A percentile compares a stretch with the other conserved stretches of the same genome.
These are phyloP conservation scores for Stephanodiscus minutulus DNA, from an alignment of 108 stramenopile genomes.

Conservation along the genomic window DNA sequence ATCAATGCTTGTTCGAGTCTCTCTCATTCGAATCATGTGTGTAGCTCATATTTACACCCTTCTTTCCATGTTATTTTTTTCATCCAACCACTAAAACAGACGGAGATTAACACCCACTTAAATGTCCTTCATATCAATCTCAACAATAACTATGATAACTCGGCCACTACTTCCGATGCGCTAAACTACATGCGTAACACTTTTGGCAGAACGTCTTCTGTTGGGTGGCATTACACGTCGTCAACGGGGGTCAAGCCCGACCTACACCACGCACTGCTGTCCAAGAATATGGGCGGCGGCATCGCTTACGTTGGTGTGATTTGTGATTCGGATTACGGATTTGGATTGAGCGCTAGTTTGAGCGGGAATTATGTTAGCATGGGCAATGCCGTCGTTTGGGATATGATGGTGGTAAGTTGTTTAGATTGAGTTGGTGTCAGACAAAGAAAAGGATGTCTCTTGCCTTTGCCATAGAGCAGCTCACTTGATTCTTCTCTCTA, in stretches of 20 bases:
- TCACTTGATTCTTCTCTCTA: neutral
- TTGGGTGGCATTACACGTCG: neutral
- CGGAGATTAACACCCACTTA: slow-evolving; percentile 9
- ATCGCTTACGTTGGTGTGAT: no score
- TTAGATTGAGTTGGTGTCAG: neutral
- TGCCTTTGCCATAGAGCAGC: neutral
- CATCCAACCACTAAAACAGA: neutral
- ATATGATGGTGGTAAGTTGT: slow-evolving; percentile 1
- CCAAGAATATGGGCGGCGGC: no score
- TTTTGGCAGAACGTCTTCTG: neutral
- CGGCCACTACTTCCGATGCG: neutral
- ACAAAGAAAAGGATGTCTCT: neutral
- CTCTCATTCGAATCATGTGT: neutral
- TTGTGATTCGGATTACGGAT: neutral
- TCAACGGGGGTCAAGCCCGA: neutral
- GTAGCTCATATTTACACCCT: neutral
- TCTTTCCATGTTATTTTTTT: neutral
- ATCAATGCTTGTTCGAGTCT: no score
- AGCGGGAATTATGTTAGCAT: neutral
- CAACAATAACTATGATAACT: neutral
- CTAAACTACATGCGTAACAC: neutral
- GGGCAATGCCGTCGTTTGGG: slow-evolving; percentile 7
- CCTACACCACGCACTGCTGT: no score
- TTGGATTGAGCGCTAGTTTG: slow-evolving; percentile 8
- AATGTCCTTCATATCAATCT: slow-evolving; percentile 8